Evolutionary conservation across 345 rosid genomes (phyloP).

Genomic region (Carallia brachiata): DNA sequence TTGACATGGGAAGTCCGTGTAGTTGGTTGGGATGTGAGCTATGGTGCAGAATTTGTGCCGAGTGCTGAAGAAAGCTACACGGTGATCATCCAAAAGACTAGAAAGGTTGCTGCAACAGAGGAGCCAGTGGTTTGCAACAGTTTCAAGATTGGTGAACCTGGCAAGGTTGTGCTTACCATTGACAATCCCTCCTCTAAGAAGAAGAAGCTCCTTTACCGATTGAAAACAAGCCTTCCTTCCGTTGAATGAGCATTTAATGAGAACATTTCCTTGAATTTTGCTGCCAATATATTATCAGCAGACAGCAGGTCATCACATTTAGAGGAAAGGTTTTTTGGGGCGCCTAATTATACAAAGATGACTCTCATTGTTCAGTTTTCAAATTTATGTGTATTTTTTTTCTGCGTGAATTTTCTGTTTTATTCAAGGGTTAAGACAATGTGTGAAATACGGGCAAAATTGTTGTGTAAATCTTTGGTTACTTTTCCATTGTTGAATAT

Average conservation of each 20-base stretch:
- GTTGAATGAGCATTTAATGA: not conserved
- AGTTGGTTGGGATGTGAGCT: constrained; percentile 35
- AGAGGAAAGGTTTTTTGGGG: too few relatives aligned
- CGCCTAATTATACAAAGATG: too few relatives aligned
- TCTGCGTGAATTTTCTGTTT: too few relatives aligned
- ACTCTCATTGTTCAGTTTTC: too few relatives aligned
- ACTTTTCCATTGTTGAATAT: too few relatives aligned
- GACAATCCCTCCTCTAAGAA: constrained; percentile 26
- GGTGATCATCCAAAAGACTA: constrained; percentile 23
- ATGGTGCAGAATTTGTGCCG: constrained; percentile 33
- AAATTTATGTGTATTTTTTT: too few relatives aligned
- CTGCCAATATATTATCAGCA: not conserved
- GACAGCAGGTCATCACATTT: too few relatives aligned
- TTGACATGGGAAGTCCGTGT: constrained; percentile 31
- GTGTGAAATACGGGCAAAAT: too few relatives aligned
- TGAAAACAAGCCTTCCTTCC: constrained; percentile 16
- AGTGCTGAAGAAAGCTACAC: constrained; percentile 26
- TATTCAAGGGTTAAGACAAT: too few relatives aligned
- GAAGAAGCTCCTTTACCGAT: constrained; percentile 33
- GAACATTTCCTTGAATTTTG: not conserved
- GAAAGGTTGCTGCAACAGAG: constrained; percentile 20
- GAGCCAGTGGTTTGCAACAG: constrained; percentile 20
- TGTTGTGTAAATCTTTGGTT: too few relatives aligned
- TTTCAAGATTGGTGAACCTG: constrained; percentile 25
- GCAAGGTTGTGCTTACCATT: constrained; percentile 31